These are phyloP conservation scores for Zymoseptoria crescenta DNA, from an alignment of 2,329 filamentous ascomycete species.

Conservation along the genomic window DNA sequence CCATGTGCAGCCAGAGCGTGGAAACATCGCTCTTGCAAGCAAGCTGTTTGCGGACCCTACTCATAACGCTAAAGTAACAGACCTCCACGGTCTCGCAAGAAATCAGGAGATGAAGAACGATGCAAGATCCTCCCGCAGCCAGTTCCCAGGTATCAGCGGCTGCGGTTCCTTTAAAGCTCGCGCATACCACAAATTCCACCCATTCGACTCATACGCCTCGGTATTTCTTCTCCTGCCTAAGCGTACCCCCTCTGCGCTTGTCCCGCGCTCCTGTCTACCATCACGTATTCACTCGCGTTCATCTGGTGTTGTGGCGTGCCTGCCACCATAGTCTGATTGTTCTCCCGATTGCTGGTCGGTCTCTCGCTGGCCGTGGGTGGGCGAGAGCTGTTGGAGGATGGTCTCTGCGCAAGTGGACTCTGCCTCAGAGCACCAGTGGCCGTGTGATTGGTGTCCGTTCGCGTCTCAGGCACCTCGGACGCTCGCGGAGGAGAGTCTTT, in stretches of 20 bases:
- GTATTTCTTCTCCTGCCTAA: constrained; percentile 3
- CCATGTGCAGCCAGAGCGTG: background rate
- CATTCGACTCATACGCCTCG: constrained; percentile 1
- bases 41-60: background rate
- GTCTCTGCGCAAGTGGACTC: constrained; percentile 21
- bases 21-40: background rate
- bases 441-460: constrained; percentile 11
- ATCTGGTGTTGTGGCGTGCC: constrained; percentile 16
- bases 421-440: constrained; percentile 9
- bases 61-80: constrained; percentile 11
- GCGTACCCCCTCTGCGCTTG: constrained; percentile 17
- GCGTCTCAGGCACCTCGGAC: constrained; percentile 6
- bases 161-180: background rate
- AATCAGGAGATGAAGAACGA: constrained; percentile 8
- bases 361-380: constrained; percentile 12
- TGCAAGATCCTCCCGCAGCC: constrained; percentile 8
- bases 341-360: constrained; percentile 11
- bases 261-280: constrained; percentile 23
- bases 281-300: constrained; percentile 25
- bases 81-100: background rate
- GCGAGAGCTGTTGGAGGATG: constrained; percentile 18
- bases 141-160: constrained; percentile 8
- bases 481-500: constrained; percentile 21
- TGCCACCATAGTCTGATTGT: constrained; percentile 16
- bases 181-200: background rate